Conservation (phyloP, 768 basidiomycete species). For the Epithele typhae region DNA sequence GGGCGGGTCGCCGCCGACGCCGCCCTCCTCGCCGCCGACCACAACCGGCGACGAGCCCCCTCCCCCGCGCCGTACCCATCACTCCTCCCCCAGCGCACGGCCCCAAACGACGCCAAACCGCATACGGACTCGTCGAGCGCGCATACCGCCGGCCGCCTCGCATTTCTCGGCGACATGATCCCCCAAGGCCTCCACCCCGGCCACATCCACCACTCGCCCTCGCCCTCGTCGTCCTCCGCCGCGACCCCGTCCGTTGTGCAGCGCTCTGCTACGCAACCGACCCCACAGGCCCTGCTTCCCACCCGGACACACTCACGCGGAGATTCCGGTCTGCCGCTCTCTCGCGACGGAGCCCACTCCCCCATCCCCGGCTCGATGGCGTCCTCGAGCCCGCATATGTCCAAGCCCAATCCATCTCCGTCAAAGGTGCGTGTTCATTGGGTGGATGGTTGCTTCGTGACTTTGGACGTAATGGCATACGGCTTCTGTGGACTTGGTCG, state of each 20-base stretch:
- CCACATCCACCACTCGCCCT: conserved; percentile 4
- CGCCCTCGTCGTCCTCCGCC: background rate
- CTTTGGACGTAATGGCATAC: background rate
- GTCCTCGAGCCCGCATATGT: conserved; percentile 15
- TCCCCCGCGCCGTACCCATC: conserved; percentile 3
- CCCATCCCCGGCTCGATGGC: conserved; percentile 18
- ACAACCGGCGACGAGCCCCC: background rate
- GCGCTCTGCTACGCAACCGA: conserved; percentile 12
- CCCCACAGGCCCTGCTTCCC: conserved; percentile 16
- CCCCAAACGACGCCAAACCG: background rate
- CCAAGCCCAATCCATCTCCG: conserved; percentile 25
- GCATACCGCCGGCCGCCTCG: background rate
- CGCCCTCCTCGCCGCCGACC: background rate
- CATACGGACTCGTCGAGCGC: background rate
- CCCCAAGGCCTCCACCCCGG: too few relatives aligned
- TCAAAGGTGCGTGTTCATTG: conserved; percentile 28
- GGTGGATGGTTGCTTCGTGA: too few relatives aligned
- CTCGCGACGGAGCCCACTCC: conserved; percentile 22
- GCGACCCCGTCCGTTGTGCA: conserved; percentile 6
- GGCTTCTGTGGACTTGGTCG: too few relatives aligned
- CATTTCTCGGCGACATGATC: background rate
- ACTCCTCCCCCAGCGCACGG: background rate
- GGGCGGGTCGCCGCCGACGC: background rate
- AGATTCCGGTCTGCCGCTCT: conserved; percentile 15
- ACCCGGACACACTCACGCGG: conserved; percentile 21